Base-by-base conservation (phyloP, 352 stramenopile species). In the Blastocystis sp. region DNA sequence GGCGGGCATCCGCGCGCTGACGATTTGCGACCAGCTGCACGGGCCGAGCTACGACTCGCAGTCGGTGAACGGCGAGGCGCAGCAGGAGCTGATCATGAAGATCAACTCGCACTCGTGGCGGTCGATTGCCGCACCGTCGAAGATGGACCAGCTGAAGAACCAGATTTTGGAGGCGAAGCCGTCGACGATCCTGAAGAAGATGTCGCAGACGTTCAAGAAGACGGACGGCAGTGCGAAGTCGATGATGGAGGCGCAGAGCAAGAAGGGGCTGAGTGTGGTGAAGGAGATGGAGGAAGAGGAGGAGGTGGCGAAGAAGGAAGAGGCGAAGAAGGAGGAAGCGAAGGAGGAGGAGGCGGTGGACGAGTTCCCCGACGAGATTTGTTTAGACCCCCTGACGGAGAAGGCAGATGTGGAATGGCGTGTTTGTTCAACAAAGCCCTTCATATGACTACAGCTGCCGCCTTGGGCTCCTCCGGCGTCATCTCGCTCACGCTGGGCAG, bases 41-140 rank as follows among this genome's bases (percentile, higher is more conserved):
- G 65, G 65, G 17, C 65, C 65, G 7, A 54, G 24, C 14, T 76
- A 76, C 43, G 65, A 76, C n/a, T 76, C 65, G 43, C 65, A 76
- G 65, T 76, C 65, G 43, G 43, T 76, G 34, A 76, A 76, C 43
- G 34, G 21, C 38, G 65, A 76, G 65, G 65, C 65, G 38, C 65
- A 76, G 43, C 11, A 43, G 10, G 10, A 76, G 4, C 43, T 76
- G 65, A 76, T 76, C 65, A 42, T 17, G 42, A 19, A 76, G 38
- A 76, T 76, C 43, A 76, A 76, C 43, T 43, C 14, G 10, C 65
- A 76, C n/a, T 19, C 42, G 9, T 76, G 65, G 65, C 34, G 65
- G n/a, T 43, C 65, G 43, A 21, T 21, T 21, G 43, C 14, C 19
- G 21, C 42, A n/a, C 65, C 65, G 34, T n/a, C 42, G 7, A 17